Evolutionary conservation across 495 filamentous ascomycete genomes (phyloP), one percentile per base, ranked within the genome.

Genomic region (Evansstolkia leycettana): DNA sequence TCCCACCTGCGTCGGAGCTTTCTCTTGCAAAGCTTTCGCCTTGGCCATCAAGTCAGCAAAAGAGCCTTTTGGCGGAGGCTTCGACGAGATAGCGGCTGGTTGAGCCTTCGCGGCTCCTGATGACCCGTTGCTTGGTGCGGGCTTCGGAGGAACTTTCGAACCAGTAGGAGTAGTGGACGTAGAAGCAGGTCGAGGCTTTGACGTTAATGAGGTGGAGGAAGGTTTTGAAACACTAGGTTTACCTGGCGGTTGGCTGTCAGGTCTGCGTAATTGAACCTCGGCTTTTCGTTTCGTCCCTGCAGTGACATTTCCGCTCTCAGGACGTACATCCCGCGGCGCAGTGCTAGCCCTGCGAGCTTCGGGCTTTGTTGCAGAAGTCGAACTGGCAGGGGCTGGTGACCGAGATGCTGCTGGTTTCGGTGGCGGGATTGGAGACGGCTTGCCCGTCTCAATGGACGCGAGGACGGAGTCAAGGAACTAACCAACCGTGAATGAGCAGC

Each of bases 391-490:
- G 12, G 51, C 45, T 34, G 64, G 47, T 29, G 51, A 48, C 13
- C 47, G 45, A 20, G 55, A 43, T 13, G 57, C 37, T 33, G 42
- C 27, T 18, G 41, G 32, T 2, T 6, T 34, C 16, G 33, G 38
- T 27, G 36, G 41, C 11, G 55, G 51, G 12, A 49, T 34, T 20
- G 49, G 53, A 24, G 58, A 36, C 28, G 56, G 55, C 31, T 58
- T 58, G 28, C 60, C 67, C 50, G 62, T 62, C 49, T 64, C 58
- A 26, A 76, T 61, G 23, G 68, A 72, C 39, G 70, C 64, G 36
- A 75, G 62, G 17, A 75, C 60, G 15, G 72, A 75, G 47, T 71
- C 72, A 46, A 76, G 65, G 39, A 73, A 73, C 72, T 76, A 28
- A 8, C 15, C 7, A 24, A 36, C 14, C 17, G 38, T 66, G 24